Evolutionary conservation across 805 yeast species (phyloP), one percentile per base, ranked within the genome.

Genomic region (Wickerhamomyces bisporus): DNA sequence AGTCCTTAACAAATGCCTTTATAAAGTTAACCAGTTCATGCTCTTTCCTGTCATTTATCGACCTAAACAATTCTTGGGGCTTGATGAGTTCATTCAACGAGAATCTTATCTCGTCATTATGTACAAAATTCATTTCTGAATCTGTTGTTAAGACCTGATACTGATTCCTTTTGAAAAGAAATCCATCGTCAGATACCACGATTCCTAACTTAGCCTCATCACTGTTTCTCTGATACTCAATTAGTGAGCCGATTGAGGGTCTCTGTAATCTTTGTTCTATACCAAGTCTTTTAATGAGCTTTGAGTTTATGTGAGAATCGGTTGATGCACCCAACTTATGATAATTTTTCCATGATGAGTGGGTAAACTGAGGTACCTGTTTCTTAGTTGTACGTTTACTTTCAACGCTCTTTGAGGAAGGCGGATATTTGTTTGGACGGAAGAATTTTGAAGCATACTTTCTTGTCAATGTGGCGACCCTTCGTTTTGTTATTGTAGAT

Each of bases 191-290:
- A 10, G 43, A 30, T 9, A 29, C 20, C 6, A 42, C 33, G 11
- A 42, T 29, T 7, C 45, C 45, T n/a, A 39, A 13, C 13, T 28
- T 15, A 9, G 21, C 28, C 2, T 12, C n/a, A 11, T 16, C 41
- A 10, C 24, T 21, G 24, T 21, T 21, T 5, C 19, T 16, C 19
- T 38, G 15, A 15, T 19, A 39, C 31, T 42, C 45, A 19, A 42
- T 32, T 11, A 42, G 17, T 9, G 43, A 34, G 5, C 45, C 45
- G 20, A 34, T 39, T 7, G 38, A 12, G 5, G 45, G 45, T 13
- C 37, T 39, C 13, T 17, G 21, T 6, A 29, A 4, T 29, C 31
- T 29, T 4, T 18, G 4, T 14, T 17, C n/a, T 5, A 29, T 7
- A 29, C 4, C 20, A 6, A 29, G 5, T 8, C 7, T 6, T 6